phyloP scores from a whole-genome alignment of 352 stramenopile species.

The Blastocystis sp. region DNA sequence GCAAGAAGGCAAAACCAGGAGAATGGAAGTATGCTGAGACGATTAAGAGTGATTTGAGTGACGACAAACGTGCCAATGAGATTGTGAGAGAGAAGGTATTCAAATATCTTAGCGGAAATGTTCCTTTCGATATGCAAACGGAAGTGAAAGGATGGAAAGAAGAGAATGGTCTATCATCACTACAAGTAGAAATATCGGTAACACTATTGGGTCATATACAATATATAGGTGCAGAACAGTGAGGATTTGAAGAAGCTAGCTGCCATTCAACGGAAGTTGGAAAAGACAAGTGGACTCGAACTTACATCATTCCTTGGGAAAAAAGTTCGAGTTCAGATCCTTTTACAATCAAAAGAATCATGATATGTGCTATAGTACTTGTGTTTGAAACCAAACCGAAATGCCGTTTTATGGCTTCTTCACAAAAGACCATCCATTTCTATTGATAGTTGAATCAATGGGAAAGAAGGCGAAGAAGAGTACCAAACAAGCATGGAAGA shows the following conservation, averaged over 20 bases:
- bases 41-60: neutral
- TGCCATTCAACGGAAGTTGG: neutral
- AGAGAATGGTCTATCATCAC: neutral
- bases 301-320: neutral
- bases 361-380: neutral
- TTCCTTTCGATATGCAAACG: conserved; percentile 21
- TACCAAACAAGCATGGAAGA: conserved; percentile 20
- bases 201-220: neutral
- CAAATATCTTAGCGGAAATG: conserved; percentile 17
- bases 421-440: neutral
- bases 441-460: neutral
- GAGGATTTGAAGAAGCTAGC: neutral
- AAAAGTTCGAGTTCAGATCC: neutral
- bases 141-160: neutral
- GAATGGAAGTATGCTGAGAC: neutral
- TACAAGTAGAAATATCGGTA: neutral
- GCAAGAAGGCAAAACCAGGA: conserved; percentile 21
- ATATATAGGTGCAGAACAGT: neutral
- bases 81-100: conserved; percentile 63
- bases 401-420: neutral
- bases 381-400: neutral
- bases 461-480: conserved; percentile 48
- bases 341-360: neutral
- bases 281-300: conserved; percentile 35
- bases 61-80: neutral